Conservation (phyloP, 495 filamentous ascomycete genomes). For the Hypoxylon crocopeplum region DNA sequence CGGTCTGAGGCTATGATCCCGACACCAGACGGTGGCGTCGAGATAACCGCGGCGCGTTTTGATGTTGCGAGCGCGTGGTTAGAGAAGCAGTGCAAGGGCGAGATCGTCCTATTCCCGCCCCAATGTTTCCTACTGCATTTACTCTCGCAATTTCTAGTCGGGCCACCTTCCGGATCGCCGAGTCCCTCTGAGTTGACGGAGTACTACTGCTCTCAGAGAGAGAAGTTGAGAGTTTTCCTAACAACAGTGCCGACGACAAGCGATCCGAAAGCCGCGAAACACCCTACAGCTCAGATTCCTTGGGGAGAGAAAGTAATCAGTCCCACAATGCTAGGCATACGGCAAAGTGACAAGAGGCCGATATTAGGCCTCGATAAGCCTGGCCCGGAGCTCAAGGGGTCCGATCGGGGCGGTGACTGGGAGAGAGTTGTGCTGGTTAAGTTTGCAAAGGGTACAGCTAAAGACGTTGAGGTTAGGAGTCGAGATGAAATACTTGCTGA, state of each 20-base stretch:
- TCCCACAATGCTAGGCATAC: slow-evolving; percentile 64
- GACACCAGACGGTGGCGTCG: slow-evolving; percentile 82
- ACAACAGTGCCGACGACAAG: slow-evolving; percentile 42
- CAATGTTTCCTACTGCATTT: slow-evolving; percentile 81
- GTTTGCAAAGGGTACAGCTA: slow-evolving; percentile 64
- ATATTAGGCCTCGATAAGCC: slow-evolving; percentile 75
- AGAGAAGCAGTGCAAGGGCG: slow-evolving; percentile 59
- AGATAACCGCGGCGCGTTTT: slow-evolving; percentile 84
- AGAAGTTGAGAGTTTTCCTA: slow-evolving; percentile 65
- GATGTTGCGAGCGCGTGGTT: slow-evolving; percentile 74
- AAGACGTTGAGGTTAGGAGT: slow-evolving; percentile 60
- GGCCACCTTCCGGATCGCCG: slow-evolving; percentile 42
- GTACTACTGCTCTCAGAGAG: slow-evolving; percentile 61
- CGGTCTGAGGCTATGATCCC: slow-evolving; percentile 52
- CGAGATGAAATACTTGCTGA: slow-evolving; percentile 58
- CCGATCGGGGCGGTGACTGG: slow-evolving; percentile 68
- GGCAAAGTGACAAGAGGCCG: slow-evolving; percentile 60
- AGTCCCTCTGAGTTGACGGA: slow-evolving; percentile 39
- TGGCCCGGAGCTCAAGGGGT: slow-evolving; percentile 71
- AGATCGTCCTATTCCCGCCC: slow-evolving; percentile 88
- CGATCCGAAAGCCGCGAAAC: slow-evolving; percentile 23
- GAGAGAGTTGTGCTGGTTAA: slow-evolving; percentile 76
- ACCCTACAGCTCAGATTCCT: slow-evolving; percentile 54
- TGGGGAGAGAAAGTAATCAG: slow-evolving; percentile 84
- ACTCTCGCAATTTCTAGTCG: slow-evolving; percentile 66